Percentiles rank a stretch among this genome's conserved stretches.
Evolutionary conservation across 2,329 filamentous ascomycete genomes (phyloP).

Genomic region (Claviceps arundinis): DNA sequence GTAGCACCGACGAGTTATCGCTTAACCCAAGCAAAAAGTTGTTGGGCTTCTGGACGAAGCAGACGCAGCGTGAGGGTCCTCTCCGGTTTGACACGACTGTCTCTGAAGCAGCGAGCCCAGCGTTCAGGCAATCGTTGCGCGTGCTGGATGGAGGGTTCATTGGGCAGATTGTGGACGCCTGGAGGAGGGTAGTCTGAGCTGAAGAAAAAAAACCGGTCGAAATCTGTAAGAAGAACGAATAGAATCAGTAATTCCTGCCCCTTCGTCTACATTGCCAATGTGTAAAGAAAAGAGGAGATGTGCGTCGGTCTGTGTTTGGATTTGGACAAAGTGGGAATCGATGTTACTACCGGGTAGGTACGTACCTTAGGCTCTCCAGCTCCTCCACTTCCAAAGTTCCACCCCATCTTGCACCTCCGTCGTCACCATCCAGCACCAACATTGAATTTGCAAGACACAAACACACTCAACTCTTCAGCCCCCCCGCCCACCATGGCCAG

Average conservation of each 20-base stretch:
- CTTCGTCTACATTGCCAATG: neutral
- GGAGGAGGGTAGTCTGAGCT: neutral
- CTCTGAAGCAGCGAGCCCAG: neutral
- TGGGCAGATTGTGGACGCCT: neutral
- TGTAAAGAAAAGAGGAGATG: too few species aligned
- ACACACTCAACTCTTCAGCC: neutral
- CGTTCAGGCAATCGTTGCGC: neutral
- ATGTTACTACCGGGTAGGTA: neutral
- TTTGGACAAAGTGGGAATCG: neutral
- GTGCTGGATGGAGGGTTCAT: neutral
- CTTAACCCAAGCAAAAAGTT: conserved; percentile 29
- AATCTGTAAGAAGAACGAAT: neutral
- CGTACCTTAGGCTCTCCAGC: neutral
- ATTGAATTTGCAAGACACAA: neutral
- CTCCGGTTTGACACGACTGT: neutral
- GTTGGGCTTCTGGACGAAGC: conserved; percentile 29
- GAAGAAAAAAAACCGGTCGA: neutral
- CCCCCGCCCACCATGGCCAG: conserved; percentile 19
- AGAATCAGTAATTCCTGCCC: too few species aligned
- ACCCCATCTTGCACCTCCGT: neutral
- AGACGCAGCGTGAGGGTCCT: neutral
- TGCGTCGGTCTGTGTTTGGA: neutral
- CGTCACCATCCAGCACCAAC: neutral
- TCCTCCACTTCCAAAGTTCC: neutral
- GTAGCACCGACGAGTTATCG: conserved; percentile 28